Percentiles rank a stretch among this genome's conserved stretches.
phyloP scores from a whole-genome alignment of 1,139 yeast genomes.

The Kurtzmaniella natalensis region DNA sequence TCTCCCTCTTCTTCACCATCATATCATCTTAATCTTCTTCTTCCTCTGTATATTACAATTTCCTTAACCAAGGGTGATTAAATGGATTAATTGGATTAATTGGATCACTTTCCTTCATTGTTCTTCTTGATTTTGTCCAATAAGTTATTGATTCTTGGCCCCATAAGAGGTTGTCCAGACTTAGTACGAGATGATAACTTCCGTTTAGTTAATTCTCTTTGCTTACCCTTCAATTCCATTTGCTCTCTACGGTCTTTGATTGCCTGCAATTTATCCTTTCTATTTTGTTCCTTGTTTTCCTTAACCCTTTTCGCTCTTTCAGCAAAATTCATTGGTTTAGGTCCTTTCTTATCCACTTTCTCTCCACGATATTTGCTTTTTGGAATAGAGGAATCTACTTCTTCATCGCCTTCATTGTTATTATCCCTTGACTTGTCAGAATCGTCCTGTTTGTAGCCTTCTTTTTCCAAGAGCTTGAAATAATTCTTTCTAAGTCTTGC shows the following conservation, averaged over 20 bases:
- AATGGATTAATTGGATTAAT: too few species aligned
- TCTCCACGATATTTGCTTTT: slow-evolving; percentile 4
- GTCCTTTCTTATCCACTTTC: slow-evolving; percentile 6
- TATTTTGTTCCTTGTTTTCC: slow-evolving; percentile 37
- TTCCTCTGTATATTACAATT: too few species aligned
- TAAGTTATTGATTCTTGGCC: slow-evolving; percentile 75
- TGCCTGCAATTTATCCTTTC: slow-evolving; percentile 26
- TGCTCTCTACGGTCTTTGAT: slow-evolving; percentile 20
- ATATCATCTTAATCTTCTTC: too few species aligned
- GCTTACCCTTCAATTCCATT: slow-evolving; percentile 20
- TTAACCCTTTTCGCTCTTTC: slow-evolving; percentile 46
- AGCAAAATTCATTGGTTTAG: slow-evolving; percentile 28
- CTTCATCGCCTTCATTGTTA: not conserved
- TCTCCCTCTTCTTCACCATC: not conserved
- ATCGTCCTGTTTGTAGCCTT: slow-evolving; percentile 35
- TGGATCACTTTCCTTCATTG: too few species aligned
- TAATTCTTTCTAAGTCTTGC: slow-evolving; percentile 82
- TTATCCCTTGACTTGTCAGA: not conserved
- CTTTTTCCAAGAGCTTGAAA: slow-evolving; percentile 72
- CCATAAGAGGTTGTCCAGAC: slow-evolving; percentile 87
- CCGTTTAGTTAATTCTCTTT: slow-evolving; percentile 44
- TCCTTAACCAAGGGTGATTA: too few species aligned
- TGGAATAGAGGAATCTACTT: slow-evolving; percentile 8
- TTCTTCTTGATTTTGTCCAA: slow-evolving; percentile 65
- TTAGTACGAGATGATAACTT: slow-evolving; percentile 56